Evolutionary conservation across 2,329 filamentous ascomycete species (phyloP), one percentile per base, ranked within the genome.

Genomic region (Aspergillus novofumigatus): DNA sequence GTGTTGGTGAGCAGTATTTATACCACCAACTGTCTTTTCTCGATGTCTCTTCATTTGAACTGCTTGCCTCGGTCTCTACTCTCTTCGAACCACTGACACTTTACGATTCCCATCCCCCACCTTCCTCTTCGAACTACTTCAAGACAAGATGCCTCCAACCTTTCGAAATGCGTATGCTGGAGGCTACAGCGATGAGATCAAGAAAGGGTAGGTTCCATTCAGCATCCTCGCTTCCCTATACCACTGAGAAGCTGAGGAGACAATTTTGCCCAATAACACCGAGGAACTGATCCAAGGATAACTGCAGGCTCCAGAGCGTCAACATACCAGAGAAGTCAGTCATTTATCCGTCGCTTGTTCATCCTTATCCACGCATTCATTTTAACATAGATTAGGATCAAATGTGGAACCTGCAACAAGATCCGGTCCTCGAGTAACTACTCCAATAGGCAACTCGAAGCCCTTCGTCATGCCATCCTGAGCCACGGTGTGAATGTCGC

Each of bases 401-500:
- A 76, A 53, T 84, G 81, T 65, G 67, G 67, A 14, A 72, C 73
- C 9, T 83, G 81, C 68, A 66, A 68, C 26, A 78, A 77, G 55
- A 74, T 69, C 44, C 74, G 75, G 26, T 62, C 59, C 10, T 65
- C 70, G 7, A 59, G 53, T 1, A 67, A 65, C 35, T 84, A 72
- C 62, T 83, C 82, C 1, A 76, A 78, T 29, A 79, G 76, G 35
- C 79, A 83, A 62, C 66, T 80, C 8, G 69, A 70, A 4, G 67
- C 73, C 58, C 59, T 73, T 5, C 65, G 66, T 28, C 63, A 68
- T 42, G 67, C 63, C 11, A 59, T 72, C 23, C 52, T 65, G 1
- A 53, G 57, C 2, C 38, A 63, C 21, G 59, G 62, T 5, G 49
- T 45, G 4, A 51, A 52, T 1, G 65, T 66, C n/a, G 60, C 54